Conservation (phyloP, 441 rosid genomes). For the Gossypium davidsonii region DNA sequence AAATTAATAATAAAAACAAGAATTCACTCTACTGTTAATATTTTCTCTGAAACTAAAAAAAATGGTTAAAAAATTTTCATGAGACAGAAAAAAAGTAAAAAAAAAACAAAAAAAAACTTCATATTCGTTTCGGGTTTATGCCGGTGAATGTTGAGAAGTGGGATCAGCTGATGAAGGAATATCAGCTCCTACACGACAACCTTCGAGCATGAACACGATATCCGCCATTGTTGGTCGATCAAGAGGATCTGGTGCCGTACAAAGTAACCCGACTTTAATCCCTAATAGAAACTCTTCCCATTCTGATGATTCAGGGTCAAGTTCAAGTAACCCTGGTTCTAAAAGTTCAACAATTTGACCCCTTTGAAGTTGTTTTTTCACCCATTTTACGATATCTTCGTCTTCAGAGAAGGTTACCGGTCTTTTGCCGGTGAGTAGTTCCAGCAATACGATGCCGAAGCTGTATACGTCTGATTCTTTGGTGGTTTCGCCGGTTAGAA, state of each 20-base stretch:
- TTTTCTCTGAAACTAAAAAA: constrained; percentile 14
- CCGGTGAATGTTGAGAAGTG: constrained; percentile 80
- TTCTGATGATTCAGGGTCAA: constrained; percentile 93
- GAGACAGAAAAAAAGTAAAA: constrained; percentile 3
- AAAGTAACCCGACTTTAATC: constrained; percentile 88
- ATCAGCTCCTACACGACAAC: constrained; percentile 90
- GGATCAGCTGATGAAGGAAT: constrained; percentile 91
- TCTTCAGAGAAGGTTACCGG: constrained; percentile 90
- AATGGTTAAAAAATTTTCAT: constrained; percentile 3
- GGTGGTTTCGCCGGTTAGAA: constrained; percentile 52
- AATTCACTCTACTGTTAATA: constrained; percentile 20
- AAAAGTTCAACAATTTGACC: constrained; percentile 83
- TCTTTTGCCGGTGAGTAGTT: constrained; percentile 79
- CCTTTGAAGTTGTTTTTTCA: constrained; percentile 82
- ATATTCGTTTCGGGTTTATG: constrained; percentile 15
- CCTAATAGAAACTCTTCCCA: constrained; percentile 98
- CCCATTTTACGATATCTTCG: constrained; percentile 98
- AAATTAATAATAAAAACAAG: neutral
- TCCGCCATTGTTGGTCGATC: constrained; percentile 90
- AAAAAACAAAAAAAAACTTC: neutral
- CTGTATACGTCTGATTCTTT: constrained; percentile 89
- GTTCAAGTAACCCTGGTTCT: constrained; percentile 90
- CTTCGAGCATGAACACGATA: constrained; percentile 96
- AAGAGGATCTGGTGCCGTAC: constrained; percentile 86
- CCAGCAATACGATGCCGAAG: constrained; percentile 92